phyloP scores from a whole-genome alignment of 352 stramenopile species.

The Phytophthora brassicae region DNA sequence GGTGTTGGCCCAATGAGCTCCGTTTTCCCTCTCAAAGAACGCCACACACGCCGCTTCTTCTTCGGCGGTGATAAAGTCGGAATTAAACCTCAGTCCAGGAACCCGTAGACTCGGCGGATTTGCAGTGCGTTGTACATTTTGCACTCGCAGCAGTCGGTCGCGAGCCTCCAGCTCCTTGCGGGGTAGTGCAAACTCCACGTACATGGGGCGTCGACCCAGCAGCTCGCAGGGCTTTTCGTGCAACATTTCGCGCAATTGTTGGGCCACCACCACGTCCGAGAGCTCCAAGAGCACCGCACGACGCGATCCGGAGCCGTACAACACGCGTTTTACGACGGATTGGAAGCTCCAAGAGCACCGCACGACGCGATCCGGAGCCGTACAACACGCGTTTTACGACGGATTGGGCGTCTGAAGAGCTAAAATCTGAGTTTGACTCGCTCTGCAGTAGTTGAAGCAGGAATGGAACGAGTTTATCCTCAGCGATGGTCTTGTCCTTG shows the following conservation, averaged over 20 bases:
- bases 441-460: conserved; percentile 34
- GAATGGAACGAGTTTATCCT: conserved; percentile 54
- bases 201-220: conserved; percentile 58
- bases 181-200: conserved; percentile 70
- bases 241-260: conserved; percentile 43
- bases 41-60: conserved; percentile 56
- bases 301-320: conserved; percentile 60
- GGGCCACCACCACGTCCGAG: conserved; percentile 4
- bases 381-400: conserved; percentile 58
- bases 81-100: conserved; percentile 60
- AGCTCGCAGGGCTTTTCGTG: conserved; percentile 64
- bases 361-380: conserved; percentile 49
- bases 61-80: conserved; percentile 64
- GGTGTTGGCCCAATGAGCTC: conserved; percentile 61
- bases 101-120: conserved; percentile 46
- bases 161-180: conserved; percentile 71
- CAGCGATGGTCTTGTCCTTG: conserved; percentile 46
- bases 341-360: conserved; percentile 51
- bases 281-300: conserved; percentile 55
- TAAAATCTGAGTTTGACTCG: background rate
- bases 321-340: too few relatives aligned
- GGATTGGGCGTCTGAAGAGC: background rate
- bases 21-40: conserved; percentile 61
- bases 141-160: conserved; percentile 58
- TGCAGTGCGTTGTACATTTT: conserved; percentile 51